phyloP scores from a whole-genome alignment of 2,329 filamentous ascomycete genomes.

The Fusarium chlamydosporum region DNA sequence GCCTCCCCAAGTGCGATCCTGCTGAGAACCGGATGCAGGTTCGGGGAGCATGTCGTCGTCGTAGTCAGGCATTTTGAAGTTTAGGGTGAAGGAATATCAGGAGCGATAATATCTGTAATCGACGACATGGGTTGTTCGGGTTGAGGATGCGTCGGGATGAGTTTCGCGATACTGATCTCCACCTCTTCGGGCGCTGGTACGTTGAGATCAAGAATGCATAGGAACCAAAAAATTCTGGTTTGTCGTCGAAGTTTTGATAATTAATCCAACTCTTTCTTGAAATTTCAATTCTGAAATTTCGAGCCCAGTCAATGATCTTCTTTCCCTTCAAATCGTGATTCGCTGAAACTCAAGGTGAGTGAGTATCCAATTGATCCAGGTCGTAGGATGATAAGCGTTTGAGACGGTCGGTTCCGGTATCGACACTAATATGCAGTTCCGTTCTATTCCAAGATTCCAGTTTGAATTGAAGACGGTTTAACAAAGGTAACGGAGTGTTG shows the following conservation, averaged over 20 bases:
- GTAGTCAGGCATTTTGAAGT: conserved; percentile 51
- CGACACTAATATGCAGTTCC: not conserved
- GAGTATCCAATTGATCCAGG: conserved; percentile 12
- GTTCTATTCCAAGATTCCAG: conserved; percentile 14
- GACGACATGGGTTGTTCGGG: conserved; percentile 50
- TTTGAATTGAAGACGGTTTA: conserved; percentile 24
- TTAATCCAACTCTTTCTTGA: conserved; percentile 7
- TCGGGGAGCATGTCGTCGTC: conserved; percentile 60
- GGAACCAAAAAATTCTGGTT: conserved; percentile 17
- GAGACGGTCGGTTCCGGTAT: conserved; percentile 4
- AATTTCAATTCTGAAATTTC: not conserved
- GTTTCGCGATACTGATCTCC: conserved; percentile 39
- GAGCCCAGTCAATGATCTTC: conserved; percentile 5
- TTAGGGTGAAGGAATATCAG: conserved; percentile 46
- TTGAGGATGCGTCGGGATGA: conserved; percentile 28
- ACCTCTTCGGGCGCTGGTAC: conserved; percentile 34
- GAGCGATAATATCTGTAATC: conserved; percentile 41
- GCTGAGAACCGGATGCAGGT: conserved; percentile 54
- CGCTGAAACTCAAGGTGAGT: not conserved
- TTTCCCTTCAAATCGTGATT: conserved; percentile 13
- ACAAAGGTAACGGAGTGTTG: conserved; percentile 8
- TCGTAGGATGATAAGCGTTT: not conserved
- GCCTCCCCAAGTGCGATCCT: conserved; percentile 68
- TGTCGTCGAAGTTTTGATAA: not conserved
- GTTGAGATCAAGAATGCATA: conserved; percentile 30